A percentile compares a stretch with the other conserved stretches of the same genome.
Evolutionary conservation across 352 stramenopile genomes (phyloP).

Genomic region (Phytophthora syringae): DNA sequence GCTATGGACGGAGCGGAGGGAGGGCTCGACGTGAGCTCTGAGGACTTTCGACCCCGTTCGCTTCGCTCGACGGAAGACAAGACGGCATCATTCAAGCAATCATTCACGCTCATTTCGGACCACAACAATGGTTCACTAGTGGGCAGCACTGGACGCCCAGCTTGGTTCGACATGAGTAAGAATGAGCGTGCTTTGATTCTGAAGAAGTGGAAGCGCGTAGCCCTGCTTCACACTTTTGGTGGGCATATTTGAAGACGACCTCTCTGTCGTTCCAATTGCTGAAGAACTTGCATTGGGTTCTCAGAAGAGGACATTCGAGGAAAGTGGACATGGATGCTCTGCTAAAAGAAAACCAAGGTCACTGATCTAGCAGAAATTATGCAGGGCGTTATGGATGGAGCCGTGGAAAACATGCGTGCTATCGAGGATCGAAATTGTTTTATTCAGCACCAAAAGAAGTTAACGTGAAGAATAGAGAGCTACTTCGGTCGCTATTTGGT

Average conservation of each 20-base stretch:
- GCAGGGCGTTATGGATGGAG: not conserved
- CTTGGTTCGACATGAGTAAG: not conserved
- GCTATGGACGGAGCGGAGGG: too few relatives aligned
- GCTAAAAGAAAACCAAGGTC: not conserved
- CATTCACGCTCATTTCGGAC: too few relatives aligned
- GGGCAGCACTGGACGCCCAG: not conserved
- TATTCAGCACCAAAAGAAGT: not conserved
- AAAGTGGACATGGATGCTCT: too few relatives aligned
- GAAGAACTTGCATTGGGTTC: not conserved
- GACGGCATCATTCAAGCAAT: too few relatives aligned
- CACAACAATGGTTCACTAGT: too few relatives aligned
- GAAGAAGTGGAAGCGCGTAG: conserved; percentile 1
- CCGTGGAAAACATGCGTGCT: not conserved
- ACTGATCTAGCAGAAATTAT: not conserved
- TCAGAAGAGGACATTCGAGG: too few relatives aligned
- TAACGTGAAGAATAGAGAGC: not conserved
- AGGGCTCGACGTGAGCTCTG: too few relatives aligned
- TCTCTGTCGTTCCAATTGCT: not conserved
- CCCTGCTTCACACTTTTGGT: not conserved
- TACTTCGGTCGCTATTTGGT: not conserved
- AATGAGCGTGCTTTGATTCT: not conserved
- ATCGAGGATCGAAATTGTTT: not conserved
- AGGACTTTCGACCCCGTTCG: too few relatives aligned
- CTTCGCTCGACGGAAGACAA: too few relatives aligned
- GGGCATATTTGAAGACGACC: conserved; percentile 3